A percentile compares a stretch with the other conserved stretches of the same genome.
Conservation (phyloP, 2,329 filamentous ascomycete species). For the Blumeria graminis region DNA sequence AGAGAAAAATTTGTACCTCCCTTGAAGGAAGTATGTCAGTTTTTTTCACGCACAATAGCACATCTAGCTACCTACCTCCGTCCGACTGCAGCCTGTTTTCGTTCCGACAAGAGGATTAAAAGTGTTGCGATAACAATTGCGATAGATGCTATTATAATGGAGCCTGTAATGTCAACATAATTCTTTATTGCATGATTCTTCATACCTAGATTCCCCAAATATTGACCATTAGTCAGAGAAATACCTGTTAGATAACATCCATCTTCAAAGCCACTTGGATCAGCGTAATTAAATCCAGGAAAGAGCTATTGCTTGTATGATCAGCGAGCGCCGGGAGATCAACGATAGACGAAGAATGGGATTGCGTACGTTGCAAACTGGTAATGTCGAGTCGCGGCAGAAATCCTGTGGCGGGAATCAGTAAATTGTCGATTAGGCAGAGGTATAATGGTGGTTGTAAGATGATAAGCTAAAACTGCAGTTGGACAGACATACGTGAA, state of each 20-base stretch:
- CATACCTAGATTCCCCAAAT: conserved; percentile 65
- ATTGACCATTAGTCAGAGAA: conserved; percentile 33
- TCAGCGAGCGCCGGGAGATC: conserved; percentile 4
- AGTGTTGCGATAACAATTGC: conserved; percentile 45
- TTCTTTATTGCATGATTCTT: conserved; percentile 5
- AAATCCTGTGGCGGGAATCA: conserved; percentile 31
- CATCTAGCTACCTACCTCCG: conserved; percentile 35
- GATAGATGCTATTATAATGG: conserved; percentile 58
- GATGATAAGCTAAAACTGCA: too few relatives aligned
- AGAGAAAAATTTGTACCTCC: conserved; percentile 88
- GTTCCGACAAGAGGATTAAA: conserved; percentile 58
- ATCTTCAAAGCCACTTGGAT: conserved; percentile 16
- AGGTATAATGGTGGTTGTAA: neutral
- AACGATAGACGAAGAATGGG: neutral
- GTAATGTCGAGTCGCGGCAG: conserved; percentile 62
- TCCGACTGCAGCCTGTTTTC: conserved; percentile 81
- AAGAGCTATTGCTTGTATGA: conserved; percentile 31
- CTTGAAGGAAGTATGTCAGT: conserved; percentile 22
- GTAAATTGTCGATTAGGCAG: conserved; percentile 1
- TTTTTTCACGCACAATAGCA: neutral
- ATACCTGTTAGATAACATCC: conserved; percentile 63
- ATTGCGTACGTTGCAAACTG: conserved; percentile 56
- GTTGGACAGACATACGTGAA: conserved; percentile 19
- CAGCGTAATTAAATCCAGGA: conserved; percentile 15
- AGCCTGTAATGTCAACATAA: conserved; percentile 28